Percentiles rank a stretch among this genome's conserved stretches.
Evolutionary conservation across 2,329 filamentous ascomycete genomes (phyloP).

Genomic region (Fusarium acutatum): DNA sequence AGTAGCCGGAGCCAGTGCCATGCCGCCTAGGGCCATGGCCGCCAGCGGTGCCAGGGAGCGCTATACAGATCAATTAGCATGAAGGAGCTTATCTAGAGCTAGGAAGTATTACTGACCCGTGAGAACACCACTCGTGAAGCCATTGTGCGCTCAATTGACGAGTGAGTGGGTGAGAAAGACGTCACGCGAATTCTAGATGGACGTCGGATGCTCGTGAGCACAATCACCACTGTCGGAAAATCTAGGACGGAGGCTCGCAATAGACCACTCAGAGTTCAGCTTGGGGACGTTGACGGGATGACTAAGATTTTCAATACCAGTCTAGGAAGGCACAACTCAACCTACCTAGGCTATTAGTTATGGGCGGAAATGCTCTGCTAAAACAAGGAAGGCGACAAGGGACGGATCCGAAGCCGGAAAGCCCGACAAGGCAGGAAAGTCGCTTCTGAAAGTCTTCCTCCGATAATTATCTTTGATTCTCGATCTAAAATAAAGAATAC

Average conservation of each 20-base stretch:
- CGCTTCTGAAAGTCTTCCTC: constrained; percentile 5
- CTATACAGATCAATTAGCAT: constrained; percentile 50
- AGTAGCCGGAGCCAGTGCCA: constrained; percentile 57
- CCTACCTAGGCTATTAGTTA: neutral
- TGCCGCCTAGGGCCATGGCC: constrained; percentile 58
- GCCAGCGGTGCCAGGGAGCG: constrained; percentile 63
- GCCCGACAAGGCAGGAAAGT: constrained; percentile 10
- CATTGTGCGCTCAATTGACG: constrained; percentile 64
- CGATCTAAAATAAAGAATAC: neutral
- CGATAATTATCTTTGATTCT: constrained; percentile 11
- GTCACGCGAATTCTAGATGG: constrained; percentile 41
- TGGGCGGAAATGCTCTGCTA: constrained; percentile 5
- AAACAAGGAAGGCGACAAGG: constrained; percentile 14
- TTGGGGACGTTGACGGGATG: constrained; percentile 14
- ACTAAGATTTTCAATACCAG: constrained; percentile 20
- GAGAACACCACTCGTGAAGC: constrained; percentile 68
- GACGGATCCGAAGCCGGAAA: constrained; percentile 31
- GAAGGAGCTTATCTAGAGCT: constrained; percentile 17
- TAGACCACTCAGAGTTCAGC: constrained; percentile 25
- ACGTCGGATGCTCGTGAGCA: constrained; percentile 33
- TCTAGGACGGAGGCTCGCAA: constrained; percentile 41
- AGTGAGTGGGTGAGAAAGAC: constrained; percentile 36
- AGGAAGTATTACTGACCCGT: constrained; percentile 54
- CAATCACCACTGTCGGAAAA: constrained; percentile 41
- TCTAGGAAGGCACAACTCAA: constrained; percentile 5